A percentile compares a stretch with the other conserved stretches of the same genome.
phyloP scores from a whole-genome alignment of 345 rosid species.

The Bretschneidera sinensis region DNA sequence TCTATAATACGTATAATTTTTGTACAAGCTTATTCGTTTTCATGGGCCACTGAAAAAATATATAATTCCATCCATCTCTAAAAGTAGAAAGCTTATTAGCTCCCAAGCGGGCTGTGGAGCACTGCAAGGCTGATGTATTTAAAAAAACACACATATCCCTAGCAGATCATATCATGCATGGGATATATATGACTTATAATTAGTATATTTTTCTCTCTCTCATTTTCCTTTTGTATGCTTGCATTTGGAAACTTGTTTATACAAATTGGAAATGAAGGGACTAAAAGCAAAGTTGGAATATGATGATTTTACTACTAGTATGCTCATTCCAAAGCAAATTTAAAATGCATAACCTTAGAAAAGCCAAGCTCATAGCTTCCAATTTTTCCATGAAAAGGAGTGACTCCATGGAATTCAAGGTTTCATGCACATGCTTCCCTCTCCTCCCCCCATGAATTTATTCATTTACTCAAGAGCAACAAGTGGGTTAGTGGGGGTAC shows the following conservation, averaged over 20 bases:
- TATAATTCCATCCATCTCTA: no score
- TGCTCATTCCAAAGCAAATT: slow-evolving; percentile 25
- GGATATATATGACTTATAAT: slow-evolving; percentile 16
- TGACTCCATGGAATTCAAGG: slow-evolving; percentile 56
- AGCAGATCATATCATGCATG: slow-evolving; percentile 24
- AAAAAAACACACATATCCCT: slow-evolving; percentile 9
- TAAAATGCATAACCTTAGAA: slow-evolving; percentile 12
- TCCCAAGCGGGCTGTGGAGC: slow-evolving; percentile 35
- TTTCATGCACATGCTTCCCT: slow-evolving; percentile 58
- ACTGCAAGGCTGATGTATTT: slow-evolving; percentile 26
- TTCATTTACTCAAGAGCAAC: slow-evolving; percentile 14
- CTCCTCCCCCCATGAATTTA: slow-evolving; percentile 35
- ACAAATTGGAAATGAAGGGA: no score
- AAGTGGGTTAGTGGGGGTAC: slow-evolving; percentile 28
- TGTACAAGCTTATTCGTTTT: no score
- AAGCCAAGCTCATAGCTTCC: slow-evolving; percentile 51
- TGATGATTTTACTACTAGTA: slow-evolving; percentile 9
- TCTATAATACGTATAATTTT: no score
- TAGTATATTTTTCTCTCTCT: neutral
- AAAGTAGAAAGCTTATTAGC: neutral
- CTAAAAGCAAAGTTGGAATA: slow-evolving; percentile 14
- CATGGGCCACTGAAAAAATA: no score
- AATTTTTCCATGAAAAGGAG: slow-evolving; percentile 60
- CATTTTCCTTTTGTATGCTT: no score
- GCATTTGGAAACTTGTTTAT: slow-evolving; percentile 26